These are phyloP conservation scores for Paramecium sonneborni DNA, from an alignment of 73 alveolate species.

Conservation along the genomic window DNA sequence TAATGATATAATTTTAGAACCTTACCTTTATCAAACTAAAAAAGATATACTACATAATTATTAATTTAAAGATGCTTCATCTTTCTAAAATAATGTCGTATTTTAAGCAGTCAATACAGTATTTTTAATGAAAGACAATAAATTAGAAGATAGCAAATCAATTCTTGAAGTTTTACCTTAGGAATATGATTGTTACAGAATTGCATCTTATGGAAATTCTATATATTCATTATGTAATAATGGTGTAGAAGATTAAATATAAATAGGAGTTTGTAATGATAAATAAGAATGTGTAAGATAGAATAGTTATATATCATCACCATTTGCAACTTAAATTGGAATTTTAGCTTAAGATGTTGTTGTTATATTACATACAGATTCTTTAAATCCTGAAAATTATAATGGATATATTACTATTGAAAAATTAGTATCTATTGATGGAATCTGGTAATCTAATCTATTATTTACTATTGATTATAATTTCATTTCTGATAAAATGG, in stretches of 20 bases:
- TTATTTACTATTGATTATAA: neutral
- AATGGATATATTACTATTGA: neutral
- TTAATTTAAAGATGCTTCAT: neutral
- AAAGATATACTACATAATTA: neutral
- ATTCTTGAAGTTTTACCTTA: neutral
- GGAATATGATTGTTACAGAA: neutral
- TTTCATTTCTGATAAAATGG: neutral
- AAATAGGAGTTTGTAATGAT: neutral
- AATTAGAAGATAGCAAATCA: neutral
- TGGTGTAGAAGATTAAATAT: slow-evolving; percentile 12
- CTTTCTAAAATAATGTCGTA: neutral
- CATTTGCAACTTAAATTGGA: neutral
- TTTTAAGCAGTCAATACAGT: neutral
- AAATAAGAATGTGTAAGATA: neutral
- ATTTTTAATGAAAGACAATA: neutral
- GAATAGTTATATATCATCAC: neutral
- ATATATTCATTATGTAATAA: neutral
- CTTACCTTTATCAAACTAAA: neutral
- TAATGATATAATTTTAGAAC: neutral
- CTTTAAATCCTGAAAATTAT: neutral
- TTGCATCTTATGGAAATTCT: neutral
- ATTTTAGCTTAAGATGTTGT: neutral
- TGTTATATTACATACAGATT: neutral
- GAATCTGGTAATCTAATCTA: neutral
- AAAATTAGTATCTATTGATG: neutral